These are phyloP conservation scores for Macrolepiota dolichaula DNA, from an alignment of 768 basidiomycete species.

Conservation along the genomic window DNA sequence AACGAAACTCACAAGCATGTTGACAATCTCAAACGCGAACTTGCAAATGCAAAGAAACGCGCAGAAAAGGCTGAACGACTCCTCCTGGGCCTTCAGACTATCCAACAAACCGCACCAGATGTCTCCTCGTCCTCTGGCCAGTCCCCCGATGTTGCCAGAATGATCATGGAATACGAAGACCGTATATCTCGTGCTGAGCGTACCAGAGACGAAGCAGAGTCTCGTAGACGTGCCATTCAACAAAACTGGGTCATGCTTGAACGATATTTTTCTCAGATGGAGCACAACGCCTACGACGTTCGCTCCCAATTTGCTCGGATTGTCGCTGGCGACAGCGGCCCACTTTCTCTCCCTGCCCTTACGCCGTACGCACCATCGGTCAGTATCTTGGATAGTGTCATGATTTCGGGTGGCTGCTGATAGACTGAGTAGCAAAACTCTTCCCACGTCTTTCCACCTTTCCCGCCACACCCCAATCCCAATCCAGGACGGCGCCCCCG, in stretches of 20 bases:
- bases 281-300: conserved; percentile 46
- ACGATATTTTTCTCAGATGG: conserved; percentile 41
- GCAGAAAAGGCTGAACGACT: conserved; percentile 54
- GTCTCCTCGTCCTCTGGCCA: conserved; percentile 12
- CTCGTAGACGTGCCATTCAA: conserved; percentile 37
- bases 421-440: conserved; percentile 15
- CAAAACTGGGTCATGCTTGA: conserved; percentile 52
- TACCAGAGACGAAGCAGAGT: conserved; percentile 53
- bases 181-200: conserved; percentile 48
- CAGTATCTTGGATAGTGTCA: neutral
- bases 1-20: conserved; percentile 48
- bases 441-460: conserved; percentile 29
- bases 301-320: conserved; percentile 43
- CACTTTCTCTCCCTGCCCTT: conserved; percentile 30
- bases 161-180: conserved; percentile 44
- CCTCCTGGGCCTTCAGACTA: neutral
- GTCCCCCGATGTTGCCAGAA: conserved; percentile 17
- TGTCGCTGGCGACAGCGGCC: conserved; percentile 40
- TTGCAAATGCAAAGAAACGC: conserved; percentile 35
- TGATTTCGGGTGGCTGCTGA: neutral
- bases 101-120: conserved; percentile 15
- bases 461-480: conserved; percentile 37
- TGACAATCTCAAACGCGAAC: conserved; percentile 49
- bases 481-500: conserved; percentile 27
- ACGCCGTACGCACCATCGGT: conserved; percentile 20